These are phyloP conservation scores for Multifurca ochricompacta DNA, from an alignment of 768 basidiomycete species.

Conservation along the genomic window DNA sequence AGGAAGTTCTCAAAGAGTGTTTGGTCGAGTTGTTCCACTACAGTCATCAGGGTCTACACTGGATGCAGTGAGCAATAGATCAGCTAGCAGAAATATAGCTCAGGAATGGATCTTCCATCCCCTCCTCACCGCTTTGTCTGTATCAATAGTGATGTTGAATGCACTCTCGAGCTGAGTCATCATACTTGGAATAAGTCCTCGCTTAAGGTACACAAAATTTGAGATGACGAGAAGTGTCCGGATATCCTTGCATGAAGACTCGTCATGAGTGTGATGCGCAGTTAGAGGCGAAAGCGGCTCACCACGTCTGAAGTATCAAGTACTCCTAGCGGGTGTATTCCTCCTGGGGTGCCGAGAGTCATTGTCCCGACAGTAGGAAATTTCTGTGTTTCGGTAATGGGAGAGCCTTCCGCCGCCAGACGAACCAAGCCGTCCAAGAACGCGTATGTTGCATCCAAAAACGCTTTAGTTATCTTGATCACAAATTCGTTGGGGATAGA, in stretches of 20 bases:
- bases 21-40: constrained; percentile 78
- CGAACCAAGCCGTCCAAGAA: constrained; percentile 81
- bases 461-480: constrained; percentile 71
- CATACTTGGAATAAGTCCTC: constrained; percentile 67
- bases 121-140: constrained; percentile 58
- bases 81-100: neutral
- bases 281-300: constrained; percentile 24
- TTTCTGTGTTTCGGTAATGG: constrained; percentile 34
- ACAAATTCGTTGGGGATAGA: constrained; percentile 56
- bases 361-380: constrained; percentile 28
- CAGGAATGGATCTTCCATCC: neutral
- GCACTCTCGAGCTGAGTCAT: constrained; percentile 70
- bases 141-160: constrained; percentile 60
- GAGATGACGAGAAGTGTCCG: constrained; percentile 83
- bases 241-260: constrained; percentile 49
- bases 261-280: neutral
- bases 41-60: constrained; percentile 59
- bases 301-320: constrained; percentile 60
- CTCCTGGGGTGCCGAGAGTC: constrained; percentile 22
- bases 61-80: neutral
- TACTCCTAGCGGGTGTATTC: constrained; percentile 46
- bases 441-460: constrained; percentile 77
- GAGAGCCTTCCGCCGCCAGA: constrained; percentile 66
- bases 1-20: constrained; percentile 84
- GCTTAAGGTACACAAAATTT: constrained; percentile 74